Conservation (phyloP, 345 rosid genomes). For the Syzygium aqueum region DNA sequence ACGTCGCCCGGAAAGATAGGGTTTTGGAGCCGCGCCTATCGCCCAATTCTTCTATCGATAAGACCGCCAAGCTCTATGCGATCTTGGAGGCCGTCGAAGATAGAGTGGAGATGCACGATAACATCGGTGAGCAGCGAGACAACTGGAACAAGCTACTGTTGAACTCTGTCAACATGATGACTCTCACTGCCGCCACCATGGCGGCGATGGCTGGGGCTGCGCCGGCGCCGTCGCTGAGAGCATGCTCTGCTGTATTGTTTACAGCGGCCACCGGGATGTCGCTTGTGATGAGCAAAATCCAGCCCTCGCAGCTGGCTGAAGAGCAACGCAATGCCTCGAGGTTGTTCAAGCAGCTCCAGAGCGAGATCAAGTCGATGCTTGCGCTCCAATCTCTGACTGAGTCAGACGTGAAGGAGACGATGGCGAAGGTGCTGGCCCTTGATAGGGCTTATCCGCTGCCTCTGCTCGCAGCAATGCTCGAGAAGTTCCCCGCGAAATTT, state of each 20-base stretch:
- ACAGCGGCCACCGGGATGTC: conserved; percentile 23
- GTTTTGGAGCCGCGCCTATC: neutral
- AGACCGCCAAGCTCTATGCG: conserved; percentile 14
- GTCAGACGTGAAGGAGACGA: conserved; percentile 6
- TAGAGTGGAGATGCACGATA: conserved; percentile 58
- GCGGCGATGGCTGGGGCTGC: neutral
- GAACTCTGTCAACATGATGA: conserved; percentile 59
- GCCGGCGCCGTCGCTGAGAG: neutral
- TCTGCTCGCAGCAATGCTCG: conserved; percentile 23
- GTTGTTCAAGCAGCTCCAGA: conserved; percentile 19
- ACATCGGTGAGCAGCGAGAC: conserved; percentile 53
- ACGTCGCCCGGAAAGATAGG: neutral
- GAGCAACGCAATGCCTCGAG: conserved; percentile 27
- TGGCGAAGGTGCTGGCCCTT: conserved; percentile 14
- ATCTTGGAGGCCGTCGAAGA: conserved; percentile 53
- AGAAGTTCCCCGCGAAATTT: conserved; percentile 16
- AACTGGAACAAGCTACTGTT: conserved; percentile 56
- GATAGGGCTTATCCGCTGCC: conserved; percentile 35
- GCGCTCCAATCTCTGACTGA: neutral
- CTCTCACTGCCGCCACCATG: conserved; percentile 42
- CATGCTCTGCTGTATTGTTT: conserved; percentile 11
- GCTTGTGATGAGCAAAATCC: conserved; percentile 23
- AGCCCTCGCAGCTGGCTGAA: conserved; percentile 34
- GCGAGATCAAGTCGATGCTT: conserved; percentile 6
- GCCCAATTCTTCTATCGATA: neutral